A percentile compares a stretch with the other conserved stretches of the same genome.
Evolutionary conservation across 1,284 basidiomycete species (phyloP).

Genomic region (Pseudozyma sp.): DNA sequence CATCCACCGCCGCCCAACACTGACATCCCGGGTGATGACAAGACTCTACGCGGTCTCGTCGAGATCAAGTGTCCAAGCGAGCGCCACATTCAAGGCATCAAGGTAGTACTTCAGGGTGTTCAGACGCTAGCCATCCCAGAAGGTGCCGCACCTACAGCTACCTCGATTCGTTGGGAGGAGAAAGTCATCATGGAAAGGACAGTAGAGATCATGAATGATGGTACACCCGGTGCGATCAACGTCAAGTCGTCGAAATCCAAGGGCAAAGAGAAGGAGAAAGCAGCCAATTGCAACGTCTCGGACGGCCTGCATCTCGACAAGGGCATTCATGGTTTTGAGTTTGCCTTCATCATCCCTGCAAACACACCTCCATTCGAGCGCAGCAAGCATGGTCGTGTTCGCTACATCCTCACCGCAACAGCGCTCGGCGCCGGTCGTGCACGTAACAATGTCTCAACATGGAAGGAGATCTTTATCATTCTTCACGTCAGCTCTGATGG

Average conservation of each 20-base stretch:
- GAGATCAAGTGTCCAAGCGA: slow-evolving; percentile 66
- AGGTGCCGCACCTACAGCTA: slow-evolving; percentile 6
- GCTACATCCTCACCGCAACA: slow-evolving; percentile 63
- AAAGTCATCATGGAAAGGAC: slow-evolving; percentile 63
- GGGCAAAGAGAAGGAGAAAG: slow-evolving; percentile 51
- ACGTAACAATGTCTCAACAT: slow-evolving; percentile 53
- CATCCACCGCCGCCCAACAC: slow-evolving; percentile 54
- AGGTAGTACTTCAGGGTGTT: slow-evolving; percentile 56
- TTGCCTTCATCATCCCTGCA: slow-evolving; percentile 66
- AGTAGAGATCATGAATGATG: slow-evolving; percentile 58
- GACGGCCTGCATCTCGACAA: slow-evolving; percentile 58
- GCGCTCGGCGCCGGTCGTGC: slow-evolving; percentile 63
- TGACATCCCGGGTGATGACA: slow-evolving; percentile 62
- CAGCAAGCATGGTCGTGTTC: slow-evolving; percentile 62
- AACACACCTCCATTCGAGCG: slow-evolving; percentile 65
- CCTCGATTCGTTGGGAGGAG: slow-evolving; percentile 62
- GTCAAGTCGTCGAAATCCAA: slow-evolving; percentile 32
- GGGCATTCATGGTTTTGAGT: slow-evolving; percentile 67
- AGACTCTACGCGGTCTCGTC: slow-evolving; percentile 65
- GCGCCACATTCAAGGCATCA: slow-evolving; percentile 58
- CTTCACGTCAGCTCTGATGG: slow-evolving; percentile 62
- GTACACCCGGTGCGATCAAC: slow-evolving; percentile 29
- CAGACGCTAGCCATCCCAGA: slow-evolving; percentile 66
- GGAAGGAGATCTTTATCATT: slow-evolving; percentile 65
- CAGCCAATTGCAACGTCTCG: slow-evolving; percentile 26